Evolutionary conservation across 140 eudicot species (phyloP), one percentile per base, ranked within the genome.

Genomic region (Cichorium intybus): DNA sequence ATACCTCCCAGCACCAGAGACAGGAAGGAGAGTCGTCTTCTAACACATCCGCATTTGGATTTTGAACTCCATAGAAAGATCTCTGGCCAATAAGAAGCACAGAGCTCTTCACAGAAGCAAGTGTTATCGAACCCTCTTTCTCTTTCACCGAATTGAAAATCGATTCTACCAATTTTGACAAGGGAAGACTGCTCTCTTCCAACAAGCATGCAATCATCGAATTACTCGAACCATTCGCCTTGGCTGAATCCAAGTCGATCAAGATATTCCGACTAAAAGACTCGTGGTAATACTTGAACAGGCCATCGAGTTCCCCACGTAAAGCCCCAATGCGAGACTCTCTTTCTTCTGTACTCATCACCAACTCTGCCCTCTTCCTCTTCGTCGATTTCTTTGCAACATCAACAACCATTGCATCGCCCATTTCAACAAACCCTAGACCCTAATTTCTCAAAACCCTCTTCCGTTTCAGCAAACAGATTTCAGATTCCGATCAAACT

Each of bases 1-100:
- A 62, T 80, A 93, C 99, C 99, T 93, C 99, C 99, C 99, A 89
- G 20, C 95, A 88, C 99, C 99, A 88, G 47, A 88, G 95, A 35
- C 87, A 82, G 33, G 82, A 76, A 62, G 74, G 76, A 6, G 86
- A 34, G 28, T 93, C 99, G 58, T 93, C 99, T 76, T 93, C 97
- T 78, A 89, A 68, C 49, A 93, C 86, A 82, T 93, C 97, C 16
- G 85, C 94, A 77, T 89, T 89, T 0, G 75, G 66, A 41, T 76
- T 62, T 1, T 69, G 72, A 66, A 89, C 80, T 15, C 99, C 97
- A 37, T 88, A 88, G 29, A 45, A 69, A 26, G 63, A 47, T 48
- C 99, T 83, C 76, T 86, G 99, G 2, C 97, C 99, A 62, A 85
- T 62, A 2, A 70, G 22, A 51, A 93, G 70, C 80, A 93, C 95